Evolutionary conservation across 805 yeast species (phyloP).

Genomic region (Saccharomyces kudriavzevii): DNA sequence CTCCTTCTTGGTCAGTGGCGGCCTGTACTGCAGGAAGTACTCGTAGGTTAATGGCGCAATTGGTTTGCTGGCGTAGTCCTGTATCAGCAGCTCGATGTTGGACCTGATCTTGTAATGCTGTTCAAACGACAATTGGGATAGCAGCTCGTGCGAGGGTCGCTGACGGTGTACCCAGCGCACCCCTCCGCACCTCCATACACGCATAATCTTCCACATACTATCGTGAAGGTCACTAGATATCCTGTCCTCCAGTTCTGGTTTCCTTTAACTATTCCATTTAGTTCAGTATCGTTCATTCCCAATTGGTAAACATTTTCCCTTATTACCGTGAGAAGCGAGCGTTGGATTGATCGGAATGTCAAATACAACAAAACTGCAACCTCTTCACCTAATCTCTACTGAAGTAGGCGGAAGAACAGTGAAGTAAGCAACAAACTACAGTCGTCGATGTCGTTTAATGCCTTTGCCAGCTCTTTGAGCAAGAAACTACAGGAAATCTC

Average conservation of each 20-base stretch:
- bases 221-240: neutral
- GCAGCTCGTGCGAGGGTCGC: neutral
- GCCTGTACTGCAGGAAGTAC: conserved; percentile 38
- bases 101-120: conserved; percentile 51
- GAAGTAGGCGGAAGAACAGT: neutral
- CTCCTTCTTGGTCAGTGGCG: conserved; percentile 27
- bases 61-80: conserved; percentile 45
- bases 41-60: conserved; percentile 47
- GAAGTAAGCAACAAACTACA: neutral
- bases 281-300: neutral
- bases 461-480: conserved; percentile 22
- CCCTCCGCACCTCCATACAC: neutral
- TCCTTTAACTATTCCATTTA: neutral
- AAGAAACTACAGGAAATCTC: conserved; percentile 29
- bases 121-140: conserved; percentile 31
- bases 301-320: neutral
- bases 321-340: neutral
- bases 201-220: neutral
- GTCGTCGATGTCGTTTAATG: conserved; percentile 25
- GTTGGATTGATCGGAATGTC: neutral
- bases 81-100: conserved; percentile 49
- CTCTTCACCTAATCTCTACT: neutral
- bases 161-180: neutral
- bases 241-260: neutral
- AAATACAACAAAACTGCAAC: neutral